These are phyloP conservation scores for Tricholoma saponaceum DNA, from an alignment of 768 basidiomycete genomes.

Conservation along the genomic window DNA sequence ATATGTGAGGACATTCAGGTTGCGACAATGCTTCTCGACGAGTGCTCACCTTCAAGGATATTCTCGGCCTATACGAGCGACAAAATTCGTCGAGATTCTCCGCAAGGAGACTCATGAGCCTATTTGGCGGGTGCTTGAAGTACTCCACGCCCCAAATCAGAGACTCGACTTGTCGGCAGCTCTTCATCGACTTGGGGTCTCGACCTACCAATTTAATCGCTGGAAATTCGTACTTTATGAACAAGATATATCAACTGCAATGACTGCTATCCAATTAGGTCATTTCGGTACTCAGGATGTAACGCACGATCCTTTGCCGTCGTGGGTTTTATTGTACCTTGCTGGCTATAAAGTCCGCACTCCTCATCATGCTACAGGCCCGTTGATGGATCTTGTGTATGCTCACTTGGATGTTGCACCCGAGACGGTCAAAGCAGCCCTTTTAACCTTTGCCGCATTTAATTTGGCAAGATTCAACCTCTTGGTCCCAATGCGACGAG, in stretches of 20 bases:
- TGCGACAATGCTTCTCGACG: constrained; percentile 8
- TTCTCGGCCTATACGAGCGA: constrained; percentile 20
- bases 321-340: constrained; percentile 55
- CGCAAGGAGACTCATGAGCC: constrained; percentile 31
- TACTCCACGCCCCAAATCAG: constrained; percentile 25
- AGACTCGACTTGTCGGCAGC: constrained; percentile 21
- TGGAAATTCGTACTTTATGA: constrained; percentile 36
- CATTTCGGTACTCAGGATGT: constrained; percentile 3
- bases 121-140: constrained; percentile 37
- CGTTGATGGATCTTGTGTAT: constrained; percentile 40
- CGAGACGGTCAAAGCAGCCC: constrained; percentile 30
- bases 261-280: constrained; percentile 15
- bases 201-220: constrained; percentile 30
- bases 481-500: constrained; percentile 38
- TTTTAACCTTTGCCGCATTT: constrained; percentile 43
- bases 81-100: constrained; percentile 30
- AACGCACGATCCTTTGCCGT: constrained; percentile 26
- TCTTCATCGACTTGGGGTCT: constrained; percentile 28
- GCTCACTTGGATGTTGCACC: constrained; percentile 31
- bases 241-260: constrained; percentile 28
- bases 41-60: constrained; percentile 8
- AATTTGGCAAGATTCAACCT: constrained; percentile 50
- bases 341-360: constrained; percentile 43
- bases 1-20: constrained; percentile 2
- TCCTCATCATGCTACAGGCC: constrained; percentile 38